phyloP scores from a whole-genome alignment of 1,284 basidiomycete genomes.

The Anthracocystis panici-leucophaei region DNA sequence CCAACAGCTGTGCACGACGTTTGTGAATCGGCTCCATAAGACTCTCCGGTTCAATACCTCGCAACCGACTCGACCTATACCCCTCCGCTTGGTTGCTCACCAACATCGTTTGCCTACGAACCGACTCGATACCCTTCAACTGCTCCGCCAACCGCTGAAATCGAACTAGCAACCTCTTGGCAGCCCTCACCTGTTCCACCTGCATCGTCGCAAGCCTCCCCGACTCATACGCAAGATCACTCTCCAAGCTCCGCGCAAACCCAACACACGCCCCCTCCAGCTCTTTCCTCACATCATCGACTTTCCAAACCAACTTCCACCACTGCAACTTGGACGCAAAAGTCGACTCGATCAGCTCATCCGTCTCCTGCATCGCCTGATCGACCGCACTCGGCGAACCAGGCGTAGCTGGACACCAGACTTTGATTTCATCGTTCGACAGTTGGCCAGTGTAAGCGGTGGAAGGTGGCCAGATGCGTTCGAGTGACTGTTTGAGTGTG shows the following conservation, averaged over 20 bases:
- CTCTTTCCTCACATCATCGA: slow-evolving; percentile 61
- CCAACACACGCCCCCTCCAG: slow-evolving; percentile 53
- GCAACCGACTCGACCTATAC: slow-evolving; percentile 37
- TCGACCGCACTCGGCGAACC: slow-evolving; percentile 35
- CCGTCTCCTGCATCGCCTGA: slow-evolving; percentile 33
- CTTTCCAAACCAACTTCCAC: slow-evolving; percentile 64
- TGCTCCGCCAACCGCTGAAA: slow-evolving; percentile 30
- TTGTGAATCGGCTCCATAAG: slow-evolving; percentile 52
- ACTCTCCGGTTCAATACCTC: slow-evolving; percentile 43
- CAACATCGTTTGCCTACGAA: slow-evolving; percentile 36
- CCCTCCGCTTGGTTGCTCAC: slow-evolving; percentile 49
- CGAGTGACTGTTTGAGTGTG: slow-evolving; percentile 31
- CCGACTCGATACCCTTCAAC: slow-evolving; percentile 14
- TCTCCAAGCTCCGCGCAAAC: slow-evolving; percentile 56
- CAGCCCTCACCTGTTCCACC: slow-evolving; percentile 19
- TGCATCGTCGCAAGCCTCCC: slow-evolving; percentile 50
- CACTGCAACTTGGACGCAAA: slow-evolving; percentile 56
- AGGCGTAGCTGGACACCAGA: slow-evolving; percentile 33
- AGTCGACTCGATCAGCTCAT: slow-evolving; percentile 44
- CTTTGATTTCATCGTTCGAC: slow-evolving; percentile 27
- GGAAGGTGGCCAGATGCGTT: slow-evolving; percentile 43
- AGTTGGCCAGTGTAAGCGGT: slow-evolving; percentile 31
- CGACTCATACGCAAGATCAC: slow-evolving; percentile 55
- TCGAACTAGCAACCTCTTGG: slow-evolving; percentile 30
- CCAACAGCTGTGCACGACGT: slow-evolving; percentile 55